Evolutionary conservation across 2,329 filamentous ascomycete genomes (phyloP), one percentile per base, ranked within the genome.

Genomic region (Immersiporthe knoxdaviesiana): DNA sequence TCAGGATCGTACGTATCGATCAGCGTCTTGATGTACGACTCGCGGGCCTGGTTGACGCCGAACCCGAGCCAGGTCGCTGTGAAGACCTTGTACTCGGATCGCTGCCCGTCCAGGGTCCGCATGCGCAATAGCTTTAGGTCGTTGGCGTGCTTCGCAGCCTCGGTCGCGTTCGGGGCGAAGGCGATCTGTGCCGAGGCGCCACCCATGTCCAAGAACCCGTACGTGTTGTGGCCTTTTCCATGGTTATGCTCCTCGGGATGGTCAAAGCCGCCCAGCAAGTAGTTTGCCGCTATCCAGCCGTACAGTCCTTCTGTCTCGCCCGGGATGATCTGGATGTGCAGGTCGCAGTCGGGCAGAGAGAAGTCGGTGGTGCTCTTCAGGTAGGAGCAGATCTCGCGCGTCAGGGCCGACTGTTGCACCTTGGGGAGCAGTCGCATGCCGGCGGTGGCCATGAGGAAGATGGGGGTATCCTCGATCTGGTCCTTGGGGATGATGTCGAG

Each of bases 151-250:
- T 94, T 96, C 75, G 90, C 87, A 1, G 94, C 90, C 78, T 99
- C 96, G 1, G 96, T 98, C 4, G 87, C 82, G 79, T 99, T 99
- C 1, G 96, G 96, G 1, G 94, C 95, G 79, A 99, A 99, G 0
- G 97, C 96, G 76, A 99, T 98, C 81, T 99, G 96, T 21, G 96
- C 95, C 0, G 95, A 98, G 35, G 96, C 96, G 65, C 96, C 96
- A 63, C 96, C 96, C 97, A 99, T 99, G 78, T 99, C 96, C 71
- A 99, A 83, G 76, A 99, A 99, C 0, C 96, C 96, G 79, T 98
- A 99, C 0, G 96, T 99, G 76, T 94, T 92, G 78, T 98, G 96
- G 35, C 87, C 88, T 73, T 97, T 94, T 65, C 93, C 94, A 78
- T 97, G 93, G 66, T 88, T 83, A 75, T 97, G 92, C 18, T 88